Evolutionary conservation across 2,329 filamentous ascomycete species (phyloP).

Genomic region (Stemphylium lycopersici): DNA sequence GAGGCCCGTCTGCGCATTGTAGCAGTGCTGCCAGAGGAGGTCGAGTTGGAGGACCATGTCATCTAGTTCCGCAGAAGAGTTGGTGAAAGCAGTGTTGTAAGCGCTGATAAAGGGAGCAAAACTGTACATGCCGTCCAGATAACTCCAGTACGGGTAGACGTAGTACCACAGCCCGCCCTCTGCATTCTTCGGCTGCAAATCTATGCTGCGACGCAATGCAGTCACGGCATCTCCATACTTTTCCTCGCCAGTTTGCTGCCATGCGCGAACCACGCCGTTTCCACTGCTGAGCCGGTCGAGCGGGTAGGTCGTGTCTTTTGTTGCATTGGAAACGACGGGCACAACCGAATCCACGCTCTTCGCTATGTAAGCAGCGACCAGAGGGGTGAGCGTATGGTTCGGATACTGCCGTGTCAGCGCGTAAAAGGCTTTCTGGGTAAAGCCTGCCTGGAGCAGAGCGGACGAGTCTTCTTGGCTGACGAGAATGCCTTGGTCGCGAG

Average conservation of each 20-base stretch:
- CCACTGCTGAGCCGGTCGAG: slow-evolving; percentile 44
- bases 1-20: slow-evolving; percentile 50
- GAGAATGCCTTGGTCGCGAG: slow-evolving; percentile 40
- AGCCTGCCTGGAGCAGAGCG: slow-evolving; percentile 37
- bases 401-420: slow-evolving; percentile 22
- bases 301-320: slow-evolving; percentile 27
- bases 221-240: slow-evolving; percentile 16
- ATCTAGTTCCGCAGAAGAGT: slow-evolving; percentile 8
- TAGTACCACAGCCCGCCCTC: slow-evolving; percentile 47
- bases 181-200: slow-evolving; percentile 35
- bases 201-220: slow-evolving; percentile 32
- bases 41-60: slow-evolving; percentile 33
- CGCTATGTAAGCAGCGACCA: slow-evolving; percentile 17
- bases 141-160: slow-evolving; percentile 59
- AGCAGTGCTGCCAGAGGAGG: slow-evolving; percentile 54
- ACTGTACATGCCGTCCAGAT: slow-evolving; percentile 61
- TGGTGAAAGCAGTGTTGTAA: slow-evolving; percentile 14
- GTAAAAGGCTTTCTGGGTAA: slow-evolving; percentile 43
- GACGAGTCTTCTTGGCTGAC: slow-evolving; percentile 23
- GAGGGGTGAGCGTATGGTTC: slow-evolving; percentile 1
- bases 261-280: slow-evolving; percentile 30
- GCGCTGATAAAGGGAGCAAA: slow-evolving; percentile 53
- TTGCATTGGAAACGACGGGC: slow-evolving; percentile 18
- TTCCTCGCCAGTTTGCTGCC: slow-evolving; percentile 16
- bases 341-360: slow-evolving; percentile 28